Evolutionary conservation across 164 flowering plant genomes (phyloP).

Genomic region (Chloranthus sessilifolius): DNA sequence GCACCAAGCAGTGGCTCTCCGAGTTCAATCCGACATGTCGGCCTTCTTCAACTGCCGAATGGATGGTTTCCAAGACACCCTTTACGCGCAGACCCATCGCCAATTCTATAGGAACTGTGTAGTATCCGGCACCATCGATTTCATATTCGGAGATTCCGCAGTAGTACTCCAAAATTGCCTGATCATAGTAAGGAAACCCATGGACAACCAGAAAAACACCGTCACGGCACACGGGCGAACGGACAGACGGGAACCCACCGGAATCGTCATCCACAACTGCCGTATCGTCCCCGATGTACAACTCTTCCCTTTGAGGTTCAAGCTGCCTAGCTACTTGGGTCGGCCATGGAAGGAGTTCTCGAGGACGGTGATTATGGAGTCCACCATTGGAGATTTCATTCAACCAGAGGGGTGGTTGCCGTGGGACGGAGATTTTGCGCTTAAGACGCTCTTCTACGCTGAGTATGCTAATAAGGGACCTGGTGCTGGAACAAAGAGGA

Average conservation of each 20-base stretch:
- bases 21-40: background rate
- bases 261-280: constrained; percentile 49
- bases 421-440: constrained; percentile 35
- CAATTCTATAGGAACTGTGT: constrained; percentile 14
- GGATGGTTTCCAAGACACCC: constrained; percentile 1
- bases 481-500: constrained; percentile 20
- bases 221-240: constrained; percentile 48
- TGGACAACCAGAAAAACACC: constrained; percentile 37
- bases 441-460: constrained; percentile 34
- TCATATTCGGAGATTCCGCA: constrained; percentile 49
- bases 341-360: constrained; percentile 57
- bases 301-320: constrained; percentile 25
- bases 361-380: constrained; percentile 46
- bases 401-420: constrained; percentile 46
- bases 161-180: constrained; percentile 37
- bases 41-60: background rate
- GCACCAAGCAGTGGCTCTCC: constrained; percentile 2
- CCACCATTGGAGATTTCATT: constrained; percentile 38
- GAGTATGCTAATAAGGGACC: constrained; percentile 45
- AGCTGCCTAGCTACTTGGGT: constrained; percentile 35
- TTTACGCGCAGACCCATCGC: constrained; percentile 17
- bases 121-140: constrained; percentile 17
- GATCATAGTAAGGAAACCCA: constrained; percentile 40
- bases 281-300: constrained; percentile 39
- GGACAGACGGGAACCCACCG: constrained; percentile 20